These are phyloP conservation scores for Ceratopteris richardii DNA, from an alignment of 75 land plant genomes.

Conservation along the genomic window DNA sequence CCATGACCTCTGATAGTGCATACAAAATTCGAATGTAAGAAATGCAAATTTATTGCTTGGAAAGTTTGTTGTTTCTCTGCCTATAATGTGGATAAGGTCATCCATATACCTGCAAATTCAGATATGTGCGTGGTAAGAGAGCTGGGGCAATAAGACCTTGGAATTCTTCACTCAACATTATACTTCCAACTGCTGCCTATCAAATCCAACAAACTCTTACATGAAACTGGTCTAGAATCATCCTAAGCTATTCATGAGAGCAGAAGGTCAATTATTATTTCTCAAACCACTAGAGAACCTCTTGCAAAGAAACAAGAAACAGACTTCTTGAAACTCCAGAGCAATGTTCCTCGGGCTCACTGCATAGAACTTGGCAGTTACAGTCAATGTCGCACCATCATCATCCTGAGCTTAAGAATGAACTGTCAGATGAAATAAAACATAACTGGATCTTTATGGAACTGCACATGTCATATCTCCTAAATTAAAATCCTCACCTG, in stretches of 20 bases:
- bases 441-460: too few relatives aligned
- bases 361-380: constrained; percentile 68
- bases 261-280: too few relatives aligned
- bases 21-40: too few relatives aligned
- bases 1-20: too few relatives aligned
- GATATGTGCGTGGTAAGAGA: constrained; percentile 66
- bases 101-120: constrained; percentile 71
- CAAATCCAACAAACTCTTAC: too few relatives aligned
- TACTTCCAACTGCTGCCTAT: constrained; percentile 51
- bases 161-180: constrained; percentile 66
- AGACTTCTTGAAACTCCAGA: constrained; percentile 81
- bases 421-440: neutral
- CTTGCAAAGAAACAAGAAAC: constrained; percentile 10
- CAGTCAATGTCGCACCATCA: constrained; percentile 82
- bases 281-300: neutral
- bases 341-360: constrained; percentile 66
- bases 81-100: too few relatives aligned
- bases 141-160: constrained; percentile 90
- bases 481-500: constrained; percentile 50
- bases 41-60: too few relatives aligned
- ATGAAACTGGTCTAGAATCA: too few relatives aligned
- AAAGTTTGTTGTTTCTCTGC: too few relatives aligned
- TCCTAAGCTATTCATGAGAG: too few relatives aligned
- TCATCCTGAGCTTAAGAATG: constrained; percentile 43
- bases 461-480: too few relatives aligned